A percentile compares a stretch with the other conserved stretches of the same genome.
Conservation (phyloP, 495 filamentous ascomycete genomes). For the Podospora pseudocomata region DNA sequence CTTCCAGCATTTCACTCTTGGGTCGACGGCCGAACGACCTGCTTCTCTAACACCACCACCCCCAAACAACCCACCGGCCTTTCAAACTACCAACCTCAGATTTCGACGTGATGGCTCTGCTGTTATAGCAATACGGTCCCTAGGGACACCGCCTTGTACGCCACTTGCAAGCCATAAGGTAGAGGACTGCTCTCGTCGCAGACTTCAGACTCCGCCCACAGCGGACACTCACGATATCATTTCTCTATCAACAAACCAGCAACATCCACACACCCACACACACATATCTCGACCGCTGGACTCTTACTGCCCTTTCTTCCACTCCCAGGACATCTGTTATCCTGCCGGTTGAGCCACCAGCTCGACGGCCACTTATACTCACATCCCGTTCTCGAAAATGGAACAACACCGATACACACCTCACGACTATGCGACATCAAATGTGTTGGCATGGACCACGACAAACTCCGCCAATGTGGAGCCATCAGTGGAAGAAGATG, state of each 20-base stretch:
- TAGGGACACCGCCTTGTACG: constrained; percentile 47
- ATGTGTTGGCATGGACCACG: constrained; percentile 40
- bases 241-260: constrained; percentile 5
- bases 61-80: constrained; percentile 17
- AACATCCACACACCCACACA: background rate
- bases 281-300: constrained; percentile 1
- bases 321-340: constrained; percentile 5
- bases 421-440: constrained; percentile 39
- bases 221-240: constrained; percentile 9
- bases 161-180: constrained; percentile 26
- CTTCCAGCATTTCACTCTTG: background rate
- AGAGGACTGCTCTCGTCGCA: constrained; percentile 27
- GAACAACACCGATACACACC: constrained; percentile 32
- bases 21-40: constrained; percentile 22
- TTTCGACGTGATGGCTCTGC: constrained; percentile 38
- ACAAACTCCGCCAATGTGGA: constrained; percentile 42
- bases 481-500: constrained; percentile 41
- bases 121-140: constrained; percentile 57
- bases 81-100: constrained; percentile 14
- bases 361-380: background rate
- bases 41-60: constrained; percentile 22
- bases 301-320: background rate
- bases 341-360: constrained; percentile 1
- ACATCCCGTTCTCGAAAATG: constrained; percentile 30
- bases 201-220: constrained; percentile 13